Evolutionary conservation across 495 filamentous ascomycete genomes (phyloP).

Genomic region (Daldinia childiae): DNA sequence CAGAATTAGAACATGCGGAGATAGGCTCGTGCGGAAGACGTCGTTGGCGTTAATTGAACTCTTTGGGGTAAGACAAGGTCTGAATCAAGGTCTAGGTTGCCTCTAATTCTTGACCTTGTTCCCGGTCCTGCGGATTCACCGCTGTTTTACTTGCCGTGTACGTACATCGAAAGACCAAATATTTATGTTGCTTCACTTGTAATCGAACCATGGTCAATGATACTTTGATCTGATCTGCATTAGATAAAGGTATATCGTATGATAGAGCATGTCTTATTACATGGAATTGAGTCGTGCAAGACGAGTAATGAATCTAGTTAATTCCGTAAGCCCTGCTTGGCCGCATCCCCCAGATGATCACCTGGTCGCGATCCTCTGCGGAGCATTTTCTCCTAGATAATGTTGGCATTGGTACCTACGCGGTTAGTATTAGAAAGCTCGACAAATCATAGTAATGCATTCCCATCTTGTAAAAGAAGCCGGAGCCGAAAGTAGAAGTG

Average conservation of each 20-base stretch:
- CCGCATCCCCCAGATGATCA: slow-evolving; percentile 23
- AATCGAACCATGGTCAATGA: slow-evolving; percentile 11
- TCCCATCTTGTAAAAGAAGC: slow-evolving; percentile 1
- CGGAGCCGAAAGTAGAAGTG: slow-evolving; percentile 16
- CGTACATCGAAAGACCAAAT: background rate
- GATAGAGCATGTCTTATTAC: slow-evolving; percentile 5
- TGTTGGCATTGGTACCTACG: slow-evolving; percentile 6
- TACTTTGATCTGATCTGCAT: background rate
- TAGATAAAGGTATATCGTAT: slow-evolving; percentile 10
- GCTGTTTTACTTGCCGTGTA: slow-evolving; percentile 20
- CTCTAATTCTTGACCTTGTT: slow-evolving; percentile 16
- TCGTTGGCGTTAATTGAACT: slow-evolving; percentile 14
- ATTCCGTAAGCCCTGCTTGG: slow-evolving; percentile 7
- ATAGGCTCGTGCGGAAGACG: slow-evolving; percentile 3
- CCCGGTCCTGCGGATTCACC: slow-evolving; percentile 31
- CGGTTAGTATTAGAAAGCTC: background rate
- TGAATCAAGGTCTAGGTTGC: slow-evolving; percentile 1
- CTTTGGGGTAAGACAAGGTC: slow-evolving; percentile 2
- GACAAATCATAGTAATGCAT: slow-evolving; percentile 22
- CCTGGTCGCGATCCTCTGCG: slow-evolving; percentile 28
- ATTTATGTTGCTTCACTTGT: background rate
- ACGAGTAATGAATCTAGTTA: slow-evolving; percentile 4
- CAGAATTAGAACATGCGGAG: slow-evolving; percentile 12
- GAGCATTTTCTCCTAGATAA: slow-evolving; percentile 28
- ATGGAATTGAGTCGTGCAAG: slow-evolving; percentile 8